These are phyloP conservation scores for Mariannaea elegans DNA, from an alignment of 2,329 filamentous ascomycete genomes.

Conservation along the genomic window DNA sequence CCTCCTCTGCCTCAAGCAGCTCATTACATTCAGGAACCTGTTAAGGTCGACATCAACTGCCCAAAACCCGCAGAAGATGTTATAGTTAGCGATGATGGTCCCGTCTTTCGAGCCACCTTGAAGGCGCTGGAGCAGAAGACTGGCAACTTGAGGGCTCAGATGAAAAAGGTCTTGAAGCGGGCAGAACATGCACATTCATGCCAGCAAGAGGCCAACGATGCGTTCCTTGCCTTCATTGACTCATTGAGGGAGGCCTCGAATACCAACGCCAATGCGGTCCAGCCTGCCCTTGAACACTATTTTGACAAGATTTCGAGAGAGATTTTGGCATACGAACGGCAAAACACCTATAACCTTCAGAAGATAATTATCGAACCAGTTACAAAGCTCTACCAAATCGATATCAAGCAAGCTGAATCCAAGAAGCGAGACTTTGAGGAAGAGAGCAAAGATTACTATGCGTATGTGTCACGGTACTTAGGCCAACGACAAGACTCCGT, in stretches of 20 bases:
- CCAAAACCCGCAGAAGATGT: slow-evolving; percentile 87
- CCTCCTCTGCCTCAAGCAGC: slow-evolving; percentile 40
- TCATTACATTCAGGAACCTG: slow-evolving; percentile 54
- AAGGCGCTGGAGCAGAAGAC: slow-evolving; percentile 97
- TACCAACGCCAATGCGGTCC: slow-evolving; percentile 95
- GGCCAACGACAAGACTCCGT: slow-evolving; percentile 94
- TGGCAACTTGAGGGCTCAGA: slow-evolving; percentile 88
- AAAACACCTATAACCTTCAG: slow-evolving; percentile 85
- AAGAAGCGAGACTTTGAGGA: slow-evolving; percentile 99
- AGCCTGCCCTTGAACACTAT: slow-evolving; percentile 95
- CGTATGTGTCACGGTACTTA: slow-evolving; percentile 94
- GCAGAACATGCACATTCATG: slow-evolving; percentile 88
- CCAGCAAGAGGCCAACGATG: slow-evolving; percentile 86
- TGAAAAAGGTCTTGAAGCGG: slow-evolving; percentile 95
- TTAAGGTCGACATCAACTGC: slow-evolving; percentile 89
- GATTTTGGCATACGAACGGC: slow-evolving; percentile 85
- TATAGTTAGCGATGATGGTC: slow-evolving; percentile 87
- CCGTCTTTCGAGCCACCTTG: slow-evolving; percentile 95
- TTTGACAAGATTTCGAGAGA: slow-evolving; percentile 96
- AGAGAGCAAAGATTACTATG: slow-evolving; percentile 98
- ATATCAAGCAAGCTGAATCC: slow-evolving; percentile 96
- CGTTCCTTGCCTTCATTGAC: slow-evolving; percentile 83
- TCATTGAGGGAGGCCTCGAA: slow-evolving; percentile 86
- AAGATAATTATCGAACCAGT: slow-evolving; percentile 95
- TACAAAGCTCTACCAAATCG: slow-evolving; percentile 88